These are phyloP conservation scores for Forsythia suspensa DNA, from an alignment of 257 asterid genomes.

Conservation along the genomic window DNA sequence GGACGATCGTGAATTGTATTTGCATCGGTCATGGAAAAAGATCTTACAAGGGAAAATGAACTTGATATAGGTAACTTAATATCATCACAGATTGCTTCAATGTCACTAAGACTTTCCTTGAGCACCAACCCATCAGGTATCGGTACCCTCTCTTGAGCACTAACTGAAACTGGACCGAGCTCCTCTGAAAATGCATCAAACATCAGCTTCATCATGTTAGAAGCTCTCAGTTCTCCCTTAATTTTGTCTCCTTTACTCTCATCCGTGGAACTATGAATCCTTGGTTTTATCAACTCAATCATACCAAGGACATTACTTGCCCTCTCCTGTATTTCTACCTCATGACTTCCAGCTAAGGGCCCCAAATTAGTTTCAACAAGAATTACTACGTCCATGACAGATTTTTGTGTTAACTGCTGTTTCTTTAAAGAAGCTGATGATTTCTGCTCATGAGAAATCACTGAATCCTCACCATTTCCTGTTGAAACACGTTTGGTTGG, in stretches of 20 bases:
- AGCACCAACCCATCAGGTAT: slow-evolving; percentile 74
- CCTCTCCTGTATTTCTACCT: slow-evolving; percentile 88
- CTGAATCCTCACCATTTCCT: slow-evolving; percentile 29
- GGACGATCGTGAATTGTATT: slow-evolving; percentile 32
- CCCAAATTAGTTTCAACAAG: slow-evolving; percentile 67
- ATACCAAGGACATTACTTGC: slow-evolving; percentile 76
- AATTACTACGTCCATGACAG: slow-evolving; percentile 52
- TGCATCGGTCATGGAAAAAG: slow-evolving; percentile 32
- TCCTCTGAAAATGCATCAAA: slow-evolving; percentile 70
- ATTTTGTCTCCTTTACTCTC: slow-evolving; percentile 37
- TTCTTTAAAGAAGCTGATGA: slow-evolving; percentile 33
- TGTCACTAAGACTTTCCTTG: slow-evolving; percentile 67
- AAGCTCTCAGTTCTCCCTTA: slow-evolving; percentile 38
- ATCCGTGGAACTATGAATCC: slow-evolving; percentile 36
- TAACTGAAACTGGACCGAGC: slow-evolving; percentile 80
- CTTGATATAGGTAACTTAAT: slow-evolving; percentile 45
- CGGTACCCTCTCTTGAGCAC: slow-evolving; percentile 79
- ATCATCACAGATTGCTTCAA: slow-evolving; percentile 70
- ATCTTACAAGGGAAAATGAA: slow-evolving; percentile 67
- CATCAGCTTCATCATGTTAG: slow-evolving; percentile 47
- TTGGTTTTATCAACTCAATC: slow-evolving; percentile 57
- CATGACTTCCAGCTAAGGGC: slow-evolving; percentile 69
- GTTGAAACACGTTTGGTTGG: not conserved
- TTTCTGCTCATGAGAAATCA: slow-evolving; percentile 29
- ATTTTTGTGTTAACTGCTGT: slow-evolving; percentile 45